Conservation (phyloP, 768 basidiomycete genomes). For the Vishniacozyma victoriae region DNA sequence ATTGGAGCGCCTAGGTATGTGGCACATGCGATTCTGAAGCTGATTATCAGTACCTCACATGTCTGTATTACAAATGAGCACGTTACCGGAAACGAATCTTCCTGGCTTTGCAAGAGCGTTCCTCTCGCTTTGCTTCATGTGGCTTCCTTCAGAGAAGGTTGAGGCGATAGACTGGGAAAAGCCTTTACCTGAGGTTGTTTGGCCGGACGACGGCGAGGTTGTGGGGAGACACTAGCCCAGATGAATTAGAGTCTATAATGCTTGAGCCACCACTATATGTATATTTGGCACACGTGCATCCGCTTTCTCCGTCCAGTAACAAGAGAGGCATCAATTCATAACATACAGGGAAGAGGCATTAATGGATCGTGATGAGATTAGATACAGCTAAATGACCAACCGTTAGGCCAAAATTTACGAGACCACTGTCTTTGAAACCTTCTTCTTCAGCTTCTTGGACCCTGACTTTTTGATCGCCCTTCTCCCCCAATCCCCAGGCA, state of each 20-base stretch:
- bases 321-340: too few species aligned
- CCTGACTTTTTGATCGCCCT: slow-evolving; percentile 3
- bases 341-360: too few species aligned
- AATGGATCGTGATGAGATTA: too few species aligned
- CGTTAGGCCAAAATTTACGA: too few species aligned
- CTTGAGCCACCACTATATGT: too few species aligned
- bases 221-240: too few species aligned
- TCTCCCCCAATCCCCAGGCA: slow-evolving; percentile 19
- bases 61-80: slow-evolving; percentile 5
- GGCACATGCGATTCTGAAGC: neutral
- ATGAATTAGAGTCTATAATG: too few species aligned
- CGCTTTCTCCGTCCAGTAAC: too few species aligned
- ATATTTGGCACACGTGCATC: too few species aligned
- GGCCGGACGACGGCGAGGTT: slow-evolving; percentile 30
- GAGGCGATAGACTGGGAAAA: slow-evolving; percentile 26
- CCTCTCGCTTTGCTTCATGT: slow-evolving; percentile 28
- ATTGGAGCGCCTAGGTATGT: slow-evolving; percentile 29
- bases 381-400: too few species aligned
- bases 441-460: slow-evolving; percentile 2
- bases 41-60: slow-evolving; percentile 28
- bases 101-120: slow-evolving; percentile 39
- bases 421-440: neutral
- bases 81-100: slow-evolving; percentile 31
- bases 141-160: slow-evolving; percentile 8
- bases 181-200: slow-evolving; percentile 24